Evolutionary conservation across 179 eudicot genomes (phyloP), one percentile per base, ranked within the genome.

Genomic region (Beta lomatogona): DNA sequence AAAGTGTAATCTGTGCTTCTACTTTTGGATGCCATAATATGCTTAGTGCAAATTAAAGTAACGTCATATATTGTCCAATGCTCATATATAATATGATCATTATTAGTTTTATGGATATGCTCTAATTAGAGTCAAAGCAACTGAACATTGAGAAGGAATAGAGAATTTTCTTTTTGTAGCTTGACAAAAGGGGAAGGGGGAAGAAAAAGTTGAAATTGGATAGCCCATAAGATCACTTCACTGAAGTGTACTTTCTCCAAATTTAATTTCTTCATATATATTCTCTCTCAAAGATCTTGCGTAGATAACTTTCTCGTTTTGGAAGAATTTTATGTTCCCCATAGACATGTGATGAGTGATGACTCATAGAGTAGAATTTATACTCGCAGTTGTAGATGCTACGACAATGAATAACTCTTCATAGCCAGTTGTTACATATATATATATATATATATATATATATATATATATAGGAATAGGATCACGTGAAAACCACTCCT

Each of bases 231-330:
- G 75, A 45, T 48, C 52, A 48, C 6, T 50, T 79, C 60, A 14
- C 15, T 59, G 18, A 10, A 57, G 55, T 52, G 72, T 58, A 28
- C 65, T 50, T 80, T 73, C 73, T 73, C 71, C 46, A 73, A 46
- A 44, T 63, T 31, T 79, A 25, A 25, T 25, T 25, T 25, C 44
- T 46, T 2, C 69, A 45, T 44, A 5, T 22, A 73, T 80, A 63
- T 80, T 61, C 82, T 72, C 60, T 44, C 7, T 45, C 3, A 28
- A 65, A 65, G 70, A 14, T 71, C 4, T 58, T 21, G 9, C 28
- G 7, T 46, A 18, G 59, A 71, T 48, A 61, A 52, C 59, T 60
- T 75, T 74, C 46, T 80, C 12, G 0, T 72, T 72, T 61, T 25
- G 46, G 19, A 21, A 72, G 52, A 60, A 46, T 45, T 73, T 54